These are phyloP conservation scores for Xerocomus potaroensis DNA, from an alignment of 768 basidiomycete genomes.

Conservation along the genomic window DNA sequence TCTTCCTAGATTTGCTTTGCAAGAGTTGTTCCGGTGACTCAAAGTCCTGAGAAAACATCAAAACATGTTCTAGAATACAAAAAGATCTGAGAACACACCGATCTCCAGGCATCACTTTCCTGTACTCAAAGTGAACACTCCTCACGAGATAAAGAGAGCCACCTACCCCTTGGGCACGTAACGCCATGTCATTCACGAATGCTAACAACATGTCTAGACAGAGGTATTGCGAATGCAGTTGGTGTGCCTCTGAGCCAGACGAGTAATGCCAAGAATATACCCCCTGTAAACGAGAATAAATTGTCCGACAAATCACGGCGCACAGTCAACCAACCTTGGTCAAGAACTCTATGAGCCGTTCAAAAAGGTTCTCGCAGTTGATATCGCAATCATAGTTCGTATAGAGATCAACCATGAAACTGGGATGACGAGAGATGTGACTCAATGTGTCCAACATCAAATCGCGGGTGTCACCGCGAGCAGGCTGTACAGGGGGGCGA, in stretches of 20 bases:
- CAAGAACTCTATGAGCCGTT: slow-evolving; percentile 81
- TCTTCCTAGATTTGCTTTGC: slow-evolving; percentile 78
- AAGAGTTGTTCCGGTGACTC: slow-evolving; percentile 54
- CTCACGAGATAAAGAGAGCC: slow-evolving; percentile 1
- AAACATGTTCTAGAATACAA: neutral
- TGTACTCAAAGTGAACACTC: slow-evolving; percentile 22
- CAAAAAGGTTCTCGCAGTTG: slow-evolving; percentile 95
- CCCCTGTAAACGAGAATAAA: slow-evolving; percentile 44
- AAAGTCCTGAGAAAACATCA: slow-evolving; percentile 41
- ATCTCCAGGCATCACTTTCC: slow-evolving; percentile 55
- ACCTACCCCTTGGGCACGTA: slow-evolving; percentile 51
- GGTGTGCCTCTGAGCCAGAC: slow-evolving; percentile 56
- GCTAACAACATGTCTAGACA: slow-evolving; percentile 85
- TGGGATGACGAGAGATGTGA: slow-evolving; percentile 75
- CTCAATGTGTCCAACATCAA: slow-evolving; percentile 84
- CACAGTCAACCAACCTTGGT: slow-evolving; percentile 57
- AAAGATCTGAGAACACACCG: slow-evolving; percentile 46
- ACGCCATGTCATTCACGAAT: slow-evolving; percentile 86
- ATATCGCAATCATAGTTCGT: slow-evolving; percentile 96
- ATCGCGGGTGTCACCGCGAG: slow-evolving; percentile 83
- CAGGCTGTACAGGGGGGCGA: slow-evolving; percentile 63
- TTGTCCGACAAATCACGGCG: slow-evolving; percentile 1
- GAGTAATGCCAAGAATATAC: slow-evolving; percentile 69
- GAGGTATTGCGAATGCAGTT: slow-evolving; percentile 76
- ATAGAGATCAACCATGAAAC: slow-evolving; percentile 95